Evolutionary conservation across 2,329 filamentous ascomycete genomes (phyloP).

Genomic region (Penicillium oxalicum): DNA sequence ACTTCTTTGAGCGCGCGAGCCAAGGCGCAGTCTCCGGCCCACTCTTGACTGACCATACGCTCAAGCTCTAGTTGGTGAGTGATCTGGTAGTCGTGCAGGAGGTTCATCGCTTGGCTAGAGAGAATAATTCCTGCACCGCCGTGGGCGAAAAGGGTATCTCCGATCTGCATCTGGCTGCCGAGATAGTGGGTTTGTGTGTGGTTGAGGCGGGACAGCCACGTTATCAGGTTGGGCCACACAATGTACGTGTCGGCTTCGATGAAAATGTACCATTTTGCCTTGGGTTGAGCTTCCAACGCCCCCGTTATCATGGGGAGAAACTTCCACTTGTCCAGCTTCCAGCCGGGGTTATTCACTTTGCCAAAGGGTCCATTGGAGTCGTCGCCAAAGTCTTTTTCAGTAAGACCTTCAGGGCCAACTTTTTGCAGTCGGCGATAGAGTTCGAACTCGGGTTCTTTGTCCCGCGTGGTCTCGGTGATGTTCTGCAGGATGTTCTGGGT

Average conservation of each 20-base stretch:
- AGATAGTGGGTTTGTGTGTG: constrained; percentile 44
- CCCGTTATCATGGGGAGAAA: constrained; percentile 50
- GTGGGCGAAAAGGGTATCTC: constrained; percentile 44
- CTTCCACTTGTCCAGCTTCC: constrained; percentile 54
- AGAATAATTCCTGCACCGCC: constrained; percentile 49
- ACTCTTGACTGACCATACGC: constrained; percentile 37
- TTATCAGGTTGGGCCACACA: constrained; percentile 46
- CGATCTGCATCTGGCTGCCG: constrained; percentile 49
- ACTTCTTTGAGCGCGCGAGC: constrained; percentile 41
- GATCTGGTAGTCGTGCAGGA: constrained; percentile 32
- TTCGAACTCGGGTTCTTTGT: constrained; percentile 40
- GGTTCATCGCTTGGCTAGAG: constrained; percentile 42
- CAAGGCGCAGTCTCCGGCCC: constrained; percentile 46
- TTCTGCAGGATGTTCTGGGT: constrained; percentile 23
- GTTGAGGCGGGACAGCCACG: constrained; percentile 48
- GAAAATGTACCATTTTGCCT: constrained; percentile 54
- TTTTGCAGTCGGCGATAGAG: constrained; percentile 45
- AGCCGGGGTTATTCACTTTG: constrained; percentile 41
- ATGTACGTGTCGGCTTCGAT: constrained; percentile 54
- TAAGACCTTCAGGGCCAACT: constrained; percentile 37
- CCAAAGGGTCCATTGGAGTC: constrained; percentile 30
- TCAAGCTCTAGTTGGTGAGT: constrained; percentile 39
- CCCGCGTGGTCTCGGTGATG: constrained; percentile 16
- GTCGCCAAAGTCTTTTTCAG: constrained; percentile 22
- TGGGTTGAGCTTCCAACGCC: constrained; percentile 37